phyloP scores from a whole-genome alignment of 2,329 filamentous ascomycete genomes.

The Beauveria sp. region DNA sequence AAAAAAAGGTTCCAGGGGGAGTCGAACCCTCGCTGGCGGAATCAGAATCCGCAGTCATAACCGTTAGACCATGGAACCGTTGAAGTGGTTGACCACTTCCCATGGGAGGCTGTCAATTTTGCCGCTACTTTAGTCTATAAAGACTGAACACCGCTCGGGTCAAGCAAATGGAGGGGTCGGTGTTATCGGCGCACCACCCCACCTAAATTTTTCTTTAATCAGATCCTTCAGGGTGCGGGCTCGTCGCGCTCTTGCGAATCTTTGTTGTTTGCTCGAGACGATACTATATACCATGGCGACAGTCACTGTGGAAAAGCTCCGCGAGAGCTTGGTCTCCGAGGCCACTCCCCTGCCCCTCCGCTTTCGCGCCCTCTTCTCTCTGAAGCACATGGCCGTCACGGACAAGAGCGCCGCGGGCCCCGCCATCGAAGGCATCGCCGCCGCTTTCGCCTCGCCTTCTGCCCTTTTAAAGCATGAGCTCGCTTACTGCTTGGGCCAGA shows the following conservation, averaged over 20 bases:
- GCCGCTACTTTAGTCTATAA: not conserved
- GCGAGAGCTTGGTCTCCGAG: slow-evolving; percentile 74
- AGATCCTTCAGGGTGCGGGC: slow-evolving; percentile 6
- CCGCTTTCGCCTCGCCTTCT: slow-evolving; percentile 75
- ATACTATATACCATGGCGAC: slow-evolving; percentile 17
- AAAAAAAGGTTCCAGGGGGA: slow-evolving; percentile 25
- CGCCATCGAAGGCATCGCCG: slow-evolving; percentile 74
- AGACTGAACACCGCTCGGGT: not conserved
- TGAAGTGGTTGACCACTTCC: slow-evolving; percentile 20
- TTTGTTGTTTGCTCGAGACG: slow-evolving; percentile 8
- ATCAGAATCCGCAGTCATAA: slow-evolving; percentile 31
- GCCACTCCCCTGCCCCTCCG: slow-evolving; percentile 74
- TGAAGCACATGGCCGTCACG: slow-evolving; percentile 82
- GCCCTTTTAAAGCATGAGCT: slow-evolving; percentile 93
- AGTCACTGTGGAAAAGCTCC: slow-evolving; percentile 53
- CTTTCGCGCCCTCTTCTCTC: slow-evolving; percentile 93
- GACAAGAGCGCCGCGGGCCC: slow-evolving; percentile 49
- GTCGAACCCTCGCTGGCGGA: slow-evolving; percentile 31
- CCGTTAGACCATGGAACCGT: slow-evolving; percentile 29
- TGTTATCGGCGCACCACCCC: slow-evolving; percentile 16
- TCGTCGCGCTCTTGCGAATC: not conserved
- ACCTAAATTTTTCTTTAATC: slow-evolving; percentile 14
- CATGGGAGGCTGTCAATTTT: slow-evolving; percentile 12
- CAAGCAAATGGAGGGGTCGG: slow-evolving; percentile 9
- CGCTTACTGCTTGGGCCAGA: slow-evolving; percentile 94